Base-by-base conservation (phyloP, 352 stramenopile genomes). In the Pythium aquatile region DNA sequence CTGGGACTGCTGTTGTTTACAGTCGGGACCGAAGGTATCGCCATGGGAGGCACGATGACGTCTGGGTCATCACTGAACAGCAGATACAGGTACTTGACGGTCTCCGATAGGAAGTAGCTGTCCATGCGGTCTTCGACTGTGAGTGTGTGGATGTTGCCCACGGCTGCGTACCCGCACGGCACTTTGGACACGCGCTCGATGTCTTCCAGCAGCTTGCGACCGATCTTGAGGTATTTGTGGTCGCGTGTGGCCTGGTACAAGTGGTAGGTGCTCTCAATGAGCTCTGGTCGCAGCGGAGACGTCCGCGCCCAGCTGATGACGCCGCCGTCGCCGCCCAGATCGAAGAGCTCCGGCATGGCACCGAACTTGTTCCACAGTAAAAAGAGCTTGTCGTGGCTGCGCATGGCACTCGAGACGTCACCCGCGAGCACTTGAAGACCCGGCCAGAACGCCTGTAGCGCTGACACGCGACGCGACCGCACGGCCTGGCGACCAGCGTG, bases 71-170 rank as follows among this genome's bases (percentile, higher is more conserved):
- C 93, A 55, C 98, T 97, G 77, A 99, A 99, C 28, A 98, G 92
- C 32, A 99, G 69, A 77, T 98, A 99, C 16, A 99, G 68, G 70
- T 99, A 99, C 76, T 99, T 99, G 33, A 98, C 82, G 4, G 97
- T 99, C 81, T 99, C 98, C 2, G 89, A 97, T 2, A 99, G 78
- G 67, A 99, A 99, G 63, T 98, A 99, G 58, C 91, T 98, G 65
- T 98, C 96, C 98, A 99, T 99, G 66, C 97, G 92, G 65, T 99
- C 91, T 32, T 98, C 81, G 9, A 99, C 84, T 2, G 85, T 73
- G 6, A 95, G 76, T 20, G 87, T 96, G 56, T 94, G 76, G 66
- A 98, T 95, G 65, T 98, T 79, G 20, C 85, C 87, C n/a, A 96
- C 78, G 1, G 89, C 91, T 20, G 94, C 93, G 76, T 96, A 99